These are phyloP conservation scores for Calonectria hongkongensis DNA, from an alignment of 2,329 filamentous ascomycete species.

Conservation along the genomic window DNA sequence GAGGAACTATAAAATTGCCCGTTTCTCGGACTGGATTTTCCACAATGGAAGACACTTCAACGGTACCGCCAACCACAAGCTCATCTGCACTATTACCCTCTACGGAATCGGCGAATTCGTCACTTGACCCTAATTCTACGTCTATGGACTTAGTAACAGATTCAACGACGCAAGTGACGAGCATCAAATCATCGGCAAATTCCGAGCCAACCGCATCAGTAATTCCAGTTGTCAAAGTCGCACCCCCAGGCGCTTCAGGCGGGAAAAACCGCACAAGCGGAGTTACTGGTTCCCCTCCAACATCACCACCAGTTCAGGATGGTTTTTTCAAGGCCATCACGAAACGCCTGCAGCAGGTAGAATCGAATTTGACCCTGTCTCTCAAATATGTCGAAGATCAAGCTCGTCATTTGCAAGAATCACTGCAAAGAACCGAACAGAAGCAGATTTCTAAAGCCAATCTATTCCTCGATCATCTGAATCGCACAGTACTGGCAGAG, in stretches of 20 bases:
- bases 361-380: constrained; percentile 93
- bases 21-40: constrained; percentile 37
- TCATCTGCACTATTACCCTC: constrained; percentile 44
- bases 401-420: constrained; percentile 90
- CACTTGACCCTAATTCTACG: constrained; percentile 43
- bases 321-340: constrained; percentile 98
- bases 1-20: constrained; percentile 38
- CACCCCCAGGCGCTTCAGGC: constrained; percentile 43
- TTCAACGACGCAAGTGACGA: constrained; percentile 38
- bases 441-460: constrained; percentile 90
- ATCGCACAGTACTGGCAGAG: constrained; percentile 89
- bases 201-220: constrained; percentile 33
- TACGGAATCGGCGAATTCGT: constrained; percentile 45
- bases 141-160: constrained; percentile 31
- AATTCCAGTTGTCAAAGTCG: constrained; percentile 41
- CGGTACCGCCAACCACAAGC: constrained; percentile 34
- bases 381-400: constrained; percentile 98
- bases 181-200: constrained; percentile 40
- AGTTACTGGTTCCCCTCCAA: constrained; percentile 53
- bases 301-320: constrained; percentile 91
- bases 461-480: constrained; percentile 88
- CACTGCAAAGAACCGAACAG: constrained; percentile 90
- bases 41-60: constrained; percentile 39
- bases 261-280: constrained; percentile 56
- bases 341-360: constrained; percentile 92